Evolutionary conservation across 768 basidiomycete species (phyloP).

Genomic region (Rubroboletus pulcherrimus): DNA sequence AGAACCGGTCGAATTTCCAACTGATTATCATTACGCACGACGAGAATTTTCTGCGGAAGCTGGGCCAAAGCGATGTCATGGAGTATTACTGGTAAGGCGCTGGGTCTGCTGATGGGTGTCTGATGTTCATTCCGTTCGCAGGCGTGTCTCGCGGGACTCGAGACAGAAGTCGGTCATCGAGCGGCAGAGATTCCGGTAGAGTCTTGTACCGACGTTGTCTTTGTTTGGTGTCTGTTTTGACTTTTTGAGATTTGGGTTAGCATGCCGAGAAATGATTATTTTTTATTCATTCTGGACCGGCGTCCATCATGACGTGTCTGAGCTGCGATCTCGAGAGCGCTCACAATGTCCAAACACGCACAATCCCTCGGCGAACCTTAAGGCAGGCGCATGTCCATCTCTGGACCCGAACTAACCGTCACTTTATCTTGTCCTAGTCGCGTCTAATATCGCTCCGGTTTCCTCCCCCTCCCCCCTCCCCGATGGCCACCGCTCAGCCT

Average conservation of each 20-base stretch:
- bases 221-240: background rate
- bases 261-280: too few species aligned
- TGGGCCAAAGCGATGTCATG: constrained; percentile 90
- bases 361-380: background rate
- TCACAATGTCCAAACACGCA: background rate
- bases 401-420: constrained; percentile 2
- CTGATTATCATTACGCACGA: constrained; percentile 97
- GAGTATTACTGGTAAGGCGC: constrained; percentile 91
- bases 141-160: constrained; percentile 74
- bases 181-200: constrained; percentile 59
- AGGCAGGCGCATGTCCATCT: constrained; percentile 7
- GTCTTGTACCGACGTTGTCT: too few species aligned
- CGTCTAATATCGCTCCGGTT: background rate
- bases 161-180: constrained; percentile 79
- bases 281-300: too few species aligned
- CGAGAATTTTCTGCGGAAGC: constrained; percentile 87
- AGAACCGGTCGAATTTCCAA: constrained; percentile 89
- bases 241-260: constrained; percentile 10
- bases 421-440: constrained; percentile 9
- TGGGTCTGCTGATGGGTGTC: too few species aligned
- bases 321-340: constrained; percentile 15
- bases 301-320: constrained; percentile 6
- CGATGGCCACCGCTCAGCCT: constrained; percentile 24
- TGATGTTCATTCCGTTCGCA: too few species aligned
- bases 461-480: background rate